phyloP scores from a whole-genome alignment of 805 yeast species.

The Saccharomycopsis fibuligera region DNA sequence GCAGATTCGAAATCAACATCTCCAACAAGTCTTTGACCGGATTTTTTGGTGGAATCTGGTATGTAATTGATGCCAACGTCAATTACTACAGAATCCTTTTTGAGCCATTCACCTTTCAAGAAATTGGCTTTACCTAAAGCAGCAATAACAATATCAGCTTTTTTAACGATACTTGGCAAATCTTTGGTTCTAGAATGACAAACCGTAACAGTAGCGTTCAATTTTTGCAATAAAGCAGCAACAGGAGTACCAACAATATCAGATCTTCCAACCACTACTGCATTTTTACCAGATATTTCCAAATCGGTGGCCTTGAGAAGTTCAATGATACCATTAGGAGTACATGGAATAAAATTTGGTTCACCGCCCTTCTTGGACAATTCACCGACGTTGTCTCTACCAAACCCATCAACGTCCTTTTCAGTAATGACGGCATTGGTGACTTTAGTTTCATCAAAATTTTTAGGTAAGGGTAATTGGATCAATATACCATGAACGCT shows the following conservation, averaged over 20 bases:
- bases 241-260: slow-evolving; percentile 96
- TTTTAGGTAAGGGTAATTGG: slow-evolving; percentile 84
- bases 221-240: slow-evolving; percentile 70
- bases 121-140: slow-evolving; percentile 86
- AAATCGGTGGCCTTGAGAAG: slow-evolving; percentile 66
- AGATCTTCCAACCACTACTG: slow-evolving; percentile 90
- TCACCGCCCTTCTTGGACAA: slow-evolving; percentile 78
- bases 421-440: slow-evolving; percentile 76
- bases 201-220: slow-evolving; percentile 74
- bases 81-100: slow-evolving; percentile 75
- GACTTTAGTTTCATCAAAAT: slow-evolving; percentile 68
- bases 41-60: slow-evolving; percentile 64
- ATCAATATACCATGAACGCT: slow-evolving; percentile 80
- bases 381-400: slow-evolving; percentile 83
- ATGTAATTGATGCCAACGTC: slow-evolving; percentile 95
- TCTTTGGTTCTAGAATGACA: slow-evolving; percentile 70
- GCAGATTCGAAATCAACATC: slow-evolving; percentile 83
- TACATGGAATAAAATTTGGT: slow-evolving; percentile 85
- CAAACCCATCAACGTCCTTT: slow-evolving; percentile 96
- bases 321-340: slow-evolving; percentile 89
- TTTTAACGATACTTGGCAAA: slow-evolving; percentile 48
- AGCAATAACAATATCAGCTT: slow-evolving; percentile 84
- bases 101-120: slow-evolving; percentile 84
- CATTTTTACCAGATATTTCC: slow-evolving; percentile 66
- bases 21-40: slow-evolving; percentile 85